Evolutionary conservation across 805 yeast species (phyloP).

Genomic region (Citeromyces matritensis): DNA sequence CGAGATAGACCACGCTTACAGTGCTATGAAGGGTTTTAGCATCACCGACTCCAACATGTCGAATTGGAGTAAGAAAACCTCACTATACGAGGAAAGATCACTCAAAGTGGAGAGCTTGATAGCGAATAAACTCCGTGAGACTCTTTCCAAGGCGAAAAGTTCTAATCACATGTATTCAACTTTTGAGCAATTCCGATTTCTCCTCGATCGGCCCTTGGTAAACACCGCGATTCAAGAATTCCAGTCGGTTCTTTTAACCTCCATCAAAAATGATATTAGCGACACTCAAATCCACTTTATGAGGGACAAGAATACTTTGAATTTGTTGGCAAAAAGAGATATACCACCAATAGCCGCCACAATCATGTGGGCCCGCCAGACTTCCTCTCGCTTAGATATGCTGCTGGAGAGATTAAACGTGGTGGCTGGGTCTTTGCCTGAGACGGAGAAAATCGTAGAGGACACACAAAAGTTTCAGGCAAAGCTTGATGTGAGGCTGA

Average conservation of each 20-base stretch:
- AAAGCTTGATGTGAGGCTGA: conserved; percentile 24
- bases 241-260: conserved; percentile 31
- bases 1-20: neutral
- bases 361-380: conserved; percentile 38
- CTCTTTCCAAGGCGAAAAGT: conserved; percentile 10
- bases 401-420: conserved; percentile 27
- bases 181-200: conserved; percentile 29
- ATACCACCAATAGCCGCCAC: conserved; percentile 30
- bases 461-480: conserved; percentile 30
- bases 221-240: conserved; percentile 43
- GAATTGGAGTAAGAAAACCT: too few relatives aligned
- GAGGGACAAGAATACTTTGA: too few relatives aligned
- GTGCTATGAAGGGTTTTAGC: neutral
- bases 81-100: too few relatives aligned
- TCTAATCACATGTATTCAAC: conserved; percentile 35
- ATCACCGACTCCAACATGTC: conserved; percentile 3
- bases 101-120: too few relatives aligned
- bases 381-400: conserved; percentile 23
- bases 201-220: conserved; percentile 37
- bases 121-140: too few relatives aligned
- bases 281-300: too few relatives aligned
- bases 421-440: conserved; percentile 24
- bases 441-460: conserved; percentile 46
- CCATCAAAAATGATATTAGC: conserved; percentile 30
- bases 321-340: conserved; percentile 15